A percentile compares a stretch with the other conserved stretches of the same genome.
Conservation (phyloP, 148 eudicot species). For the Rhododendron griersonianum region DNA sequence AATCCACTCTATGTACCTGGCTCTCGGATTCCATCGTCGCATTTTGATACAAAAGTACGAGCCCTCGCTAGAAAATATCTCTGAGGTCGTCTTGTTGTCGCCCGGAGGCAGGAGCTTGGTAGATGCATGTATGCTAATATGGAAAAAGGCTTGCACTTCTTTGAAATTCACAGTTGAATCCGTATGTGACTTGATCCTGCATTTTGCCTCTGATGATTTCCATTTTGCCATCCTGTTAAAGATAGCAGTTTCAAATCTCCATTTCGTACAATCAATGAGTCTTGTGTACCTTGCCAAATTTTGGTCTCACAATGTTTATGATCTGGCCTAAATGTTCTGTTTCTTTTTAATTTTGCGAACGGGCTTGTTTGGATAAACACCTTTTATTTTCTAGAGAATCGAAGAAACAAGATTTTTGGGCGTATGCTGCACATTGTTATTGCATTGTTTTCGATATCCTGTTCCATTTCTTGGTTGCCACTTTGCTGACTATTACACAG, state of each 20-base stretch:
- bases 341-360: background rate
- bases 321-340: background rate
- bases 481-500: too few relatives aligned
- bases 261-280: background rate
- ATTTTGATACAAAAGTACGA: conserved; percentile 93
- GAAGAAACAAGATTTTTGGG: background rate
- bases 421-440: background rate
- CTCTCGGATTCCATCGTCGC: conserved; percentile 80
- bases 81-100: conserved; percentile 24
- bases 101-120: conserved; percentile 2
- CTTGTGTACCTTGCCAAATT: background rate
- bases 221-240: background rate
- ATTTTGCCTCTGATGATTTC: background rate
- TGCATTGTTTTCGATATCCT: background rate
- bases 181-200: background rate
- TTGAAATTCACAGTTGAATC: background rate
- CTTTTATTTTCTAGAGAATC: background rate
- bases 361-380: background rate
- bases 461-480: background rate
- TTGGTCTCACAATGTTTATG: background rate
- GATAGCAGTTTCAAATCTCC: background rate
- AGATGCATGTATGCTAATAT: background rate
- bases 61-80: conserved; percentile 89
- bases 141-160: background rate
- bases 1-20: conserved; percentile 93